Evolutionary conservation across 495 filamentous ascomycete species (phyloP).

Genomic region (Alectoria sarmentosa): DNA sequence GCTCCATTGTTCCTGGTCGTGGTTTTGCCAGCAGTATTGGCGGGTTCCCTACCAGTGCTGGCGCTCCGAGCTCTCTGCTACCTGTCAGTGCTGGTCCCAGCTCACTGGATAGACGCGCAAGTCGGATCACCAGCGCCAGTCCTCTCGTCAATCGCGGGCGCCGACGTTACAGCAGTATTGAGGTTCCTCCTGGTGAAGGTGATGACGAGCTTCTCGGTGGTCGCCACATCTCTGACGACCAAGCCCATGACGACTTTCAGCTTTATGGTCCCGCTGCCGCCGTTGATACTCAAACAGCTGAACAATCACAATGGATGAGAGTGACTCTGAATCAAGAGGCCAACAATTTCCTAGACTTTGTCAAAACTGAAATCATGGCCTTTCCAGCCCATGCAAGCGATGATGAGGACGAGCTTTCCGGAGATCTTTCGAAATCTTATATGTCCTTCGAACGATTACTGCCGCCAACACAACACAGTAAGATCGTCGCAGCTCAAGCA

Average conservation of each 20-base stretch:
- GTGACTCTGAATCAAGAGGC: constrained; percentile 51
- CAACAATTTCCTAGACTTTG: constrained; percentile 53
- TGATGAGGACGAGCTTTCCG: constrained; percentile 31
- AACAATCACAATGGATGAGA: constrained; percentile 36
- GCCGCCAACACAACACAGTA: constrained; percentile 44
- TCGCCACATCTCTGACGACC: constrained; percentile 36
- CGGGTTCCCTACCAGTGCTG: constrained; percentile 26
- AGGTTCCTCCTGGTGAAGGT: constrained; percentile 31
- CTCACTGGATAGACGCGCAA: constrained; percentile 32
- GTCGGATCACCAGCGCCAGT: constrained; percentile 51
- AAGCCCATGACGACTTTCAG: constrained; percentile 37
- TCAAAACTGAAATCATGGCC: constrained; percentile 35
- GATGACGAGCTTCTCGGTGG: constrained; percentile 41
- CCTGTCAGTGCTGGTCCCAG: constrained; percentile 8
- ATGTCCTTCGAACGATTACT: constrained; percentile 56
- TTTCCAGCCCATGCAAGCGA: constrained; percentile 32
- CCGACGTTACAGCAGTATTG: constrained; percentile 33
- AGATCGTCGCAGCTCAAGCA: constrained; percentile 60
- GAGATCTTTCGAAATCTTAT: constrained; percentile 32
- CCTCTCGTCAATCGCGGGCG: constrained; percentile 53
- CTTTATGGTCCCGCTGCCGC: constrained; percentile 38
- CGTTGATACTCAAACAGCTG: constrained; percentile 43
- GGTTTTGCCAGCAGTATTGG: constrained; percentile 31
- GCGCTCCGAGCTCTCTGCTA: constrained; percentile 21
- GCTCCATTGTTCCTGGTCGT: constrained; percentile 28